Evolutionary conservation across 257 asterid genomes (phyloP), one percentile per base, ranked within the genome.

Genomic region (Salvia hispanica): DNA sequence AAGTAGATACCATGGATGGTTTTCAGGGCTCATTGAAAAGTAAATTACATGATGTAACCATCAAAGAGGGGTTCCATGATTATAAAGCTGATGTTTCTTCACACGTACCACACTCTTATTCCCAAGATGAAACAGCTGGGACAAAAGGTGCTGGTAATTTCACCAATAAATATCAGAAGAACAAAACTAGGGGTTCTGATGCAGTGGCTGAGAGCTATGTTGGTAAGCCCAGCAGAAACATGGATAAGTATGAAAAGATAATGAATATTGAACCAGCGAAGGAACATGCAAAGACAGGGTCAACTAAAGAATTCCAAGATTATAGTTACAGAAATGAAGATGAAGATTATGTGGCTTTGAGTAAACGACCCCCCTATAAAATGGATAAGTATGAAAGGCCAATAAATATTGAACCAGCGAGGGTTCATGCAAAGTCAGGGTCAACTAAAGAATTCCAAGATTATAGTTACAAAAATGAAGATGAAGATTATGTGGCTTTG

Each of bases 81-180:
- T 73, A 73, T 71, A 74, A 73, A 76, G 69, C 78, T 58, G 79
- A 86, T 47, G 59, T 76, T 46, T 80, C 92, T 76, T 77, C 89
- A 64, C 76, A 83, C 65, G 68, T 69, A 46, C 73, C 65, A 47
- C 75, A 82, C 61, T 74, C 86, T 28, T 76, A 74, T 74, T 77
- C 77, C 66, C 72, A 70, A n/a, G 76, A 45, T 13, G 67, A 72
- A 69, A 53, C 72, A 72, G 34, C 56, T 48, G 80, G 62, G 72
- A 71, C 85, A 58, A 66, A 52, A 60, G 72, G 55, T 54, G 77
- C 76, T 73, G 71, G 60, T 64, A 59, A 58, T 51, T 15, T 69
- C 50, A 74, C 48, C 67, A 68, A 64, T 67, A 77, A 82, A 64
- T 53, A 34, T 45, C 64, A 56, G 33, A 70, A 71, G 69, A 54